phyloP scores from a whole-genome alignment of 192 early-diverging fungal species.

The Coemansia sp. region DNA sequence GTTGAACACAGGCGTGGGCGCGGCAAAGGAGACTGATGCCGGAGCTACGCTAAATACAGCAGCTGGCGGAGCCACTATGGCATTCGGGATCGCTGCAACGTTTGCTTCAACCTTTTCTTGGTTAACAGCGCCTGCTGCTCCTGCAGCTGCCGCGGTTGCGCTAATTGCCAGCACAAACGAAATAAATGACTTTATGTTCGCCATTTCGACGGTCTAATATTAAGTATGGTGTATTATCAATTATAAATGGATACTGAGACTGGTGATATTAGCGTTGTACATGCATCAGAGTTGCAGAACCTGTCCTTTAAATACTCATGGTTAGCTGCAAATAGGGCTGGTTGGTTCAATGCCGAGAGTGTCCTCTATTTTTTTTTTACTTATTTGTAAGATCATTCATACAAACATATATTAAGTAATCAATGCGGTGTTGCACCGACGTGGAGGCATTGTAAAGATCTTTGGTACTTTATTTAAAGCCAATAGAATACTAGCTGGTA shows the following conservation, averaged over 20 bases:
- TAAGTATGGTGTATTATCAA: neutral
- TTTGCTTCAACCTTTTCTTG: neutral
- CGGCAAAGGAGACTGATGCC: neutral
- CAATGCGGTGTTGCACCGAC: too few species aligned
- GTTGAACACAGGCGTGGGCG: slow-evolving; percentile 5
- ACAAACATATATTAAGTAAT: too few species aligned
- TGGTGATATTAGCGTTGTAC: too few species aligned
- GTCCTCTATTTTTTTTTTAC: too few species aligned
- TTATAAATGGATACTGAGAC: neutral
- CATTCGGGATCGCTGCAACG: slow-evolving; percentile 2
- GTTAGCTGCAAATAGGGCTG: too few species aligned
- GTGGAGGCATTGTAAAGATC: too few species aligned
- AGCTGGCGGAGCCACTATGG: neutral
- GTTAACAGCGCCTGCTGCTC: neutral
- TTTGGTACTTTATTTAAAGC: too few species aligned
- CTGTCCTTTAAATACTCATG: too few species aligned
- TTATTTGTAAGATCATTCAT: too few species aligned
- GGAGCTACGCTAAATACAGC: neutral
- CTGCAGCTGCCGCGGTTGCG: slow-evolving; percentile 19
- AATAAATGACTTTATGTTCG: slow-evolving; percentile 28
- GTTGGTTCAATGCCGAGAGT: too few species aligned
- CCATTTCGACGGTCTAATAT: slow-evolving; percentile 3
- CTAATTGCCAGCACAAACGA: slow-evolving; percentile 37
- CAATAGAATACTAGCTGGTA: too few species aligned
- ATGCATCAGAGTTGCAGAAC: too few species aligned